Base-by-base conservation (phyloP, 192 early-diverging fungal species). In the Gigaspora rosea region DNA sequence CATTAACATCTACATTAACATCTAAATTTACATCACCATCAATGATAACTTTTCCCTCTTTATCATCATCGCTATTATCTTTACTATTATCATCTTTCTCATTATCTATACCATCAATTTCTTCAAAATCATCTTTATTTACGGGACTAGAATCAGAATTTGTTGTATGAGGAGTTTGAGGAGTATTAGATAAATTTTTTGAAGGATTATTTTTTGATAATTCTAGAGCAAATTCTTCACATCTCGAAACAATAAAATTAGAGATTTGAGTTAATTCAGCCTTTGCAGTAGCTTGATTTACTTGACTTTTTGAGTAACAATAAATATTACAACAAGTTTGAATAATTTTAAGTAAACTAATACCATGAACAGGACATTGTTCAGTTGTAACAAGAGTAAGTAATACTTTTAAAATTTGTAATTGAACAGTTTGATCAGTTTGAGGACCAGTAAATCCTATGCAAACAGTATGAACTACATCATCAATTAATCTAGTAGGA, bases 181-280 rank as follows among this genome's bases (percentile, higher is more conserved):
- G 7, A 10, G 27, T 32, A 61, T 0, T 18, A 51, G n/a, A n/a
- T n/a, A n/a, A n/a, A n/a, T n/a, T 48, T 69, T 57, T 57, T n/a
- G 71, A 15, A 72, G 2, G 52, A 41, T 72, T 51, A 8, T 16
- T 47, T 72, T 72, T 58, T n/a, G 50, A 57, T 74, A 58, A 63
- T 49, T 74, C 46, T 32, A 58, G 27, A 27, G 72, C 61, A 62
- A 49, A 74, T 22, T 79, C 82, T 68, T 85, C 81, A 71, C 80
- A 80, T 35, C 77, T 76, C 52, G 83, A 77, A 58, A 85, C 81
- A 64, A 85, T 78, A 33, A 82, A 57, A 75, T 85, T 85, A 48
- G 81, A 79, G 73, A 85, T 85, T 72, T 85, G 83, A 16, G 83
- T 85, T 33, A 85, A 78, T 75, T 81, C 83, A 15, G 80, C 83